Base-by-base conservation (phyloP, 176 grass and related monocot genomes). In the Triticum urartu region DNA sequence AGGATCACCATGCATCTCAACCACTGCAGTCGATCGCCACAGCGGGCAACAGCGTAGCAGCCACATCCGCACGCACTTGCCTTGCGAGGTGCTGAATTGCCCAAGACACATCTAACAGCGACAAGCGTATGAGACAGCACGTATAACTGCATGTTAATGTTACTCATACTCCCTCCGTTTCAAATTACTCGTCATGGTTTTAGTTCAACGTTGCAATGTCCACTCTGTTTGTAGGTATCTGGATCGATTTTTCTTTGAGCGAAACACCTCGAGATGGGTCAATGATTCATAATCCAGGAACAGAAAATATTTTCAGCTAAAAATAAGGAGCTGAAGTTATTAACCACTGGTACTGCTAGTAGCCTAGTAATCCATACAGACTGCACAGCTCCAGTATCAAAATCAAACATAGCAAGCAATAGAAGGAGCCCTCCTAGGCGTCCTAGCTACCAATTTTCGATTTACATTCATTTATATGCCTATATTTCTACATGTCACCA, bases 1-100 rank as follows among this genome's bases (percentile, higher is more conserved):
- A 72, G 21, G 83, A 78, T 86, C 79, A 78, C 42, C 73, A 66
- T 71, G 4, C 35, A 52, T 85, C 68, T 85, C 68, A 83, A 58
- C 42, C 30, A 58, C 84, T 79, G 48, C 48, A 52, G 48, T 42
- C 26, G 34, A 5, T 11, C n/a, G 63, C 83, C 35, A 59, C 22
- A 58, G 12, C 68, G 3, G 7, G 52, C 65, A 85, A 62, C 38
- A 47, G 75, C 87, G n/a, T 48, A 70, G 45, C 62, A 81, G 28
- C 84, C 84, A 90, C 72, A 38, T 79, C 32, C 32, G n/a, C 62
- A 54, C 50, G 50, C 50, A 54, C 2, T 52, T 64, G 65, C 64
- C 78, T 71, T 86, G 32, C 72, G 30, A 52, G 68, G 47, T 76
- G 77, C 69, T 26, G 72, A 65, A 63, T 21, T 22, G 69, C 48